Percentiles rank a stretch among this genome's conserved stretches.
These are phyloP conservation scores for Kodamaea hsintzibuensis DNA, from an alignment of 805 yeast species.

Conservation along the genomic window DNA sequence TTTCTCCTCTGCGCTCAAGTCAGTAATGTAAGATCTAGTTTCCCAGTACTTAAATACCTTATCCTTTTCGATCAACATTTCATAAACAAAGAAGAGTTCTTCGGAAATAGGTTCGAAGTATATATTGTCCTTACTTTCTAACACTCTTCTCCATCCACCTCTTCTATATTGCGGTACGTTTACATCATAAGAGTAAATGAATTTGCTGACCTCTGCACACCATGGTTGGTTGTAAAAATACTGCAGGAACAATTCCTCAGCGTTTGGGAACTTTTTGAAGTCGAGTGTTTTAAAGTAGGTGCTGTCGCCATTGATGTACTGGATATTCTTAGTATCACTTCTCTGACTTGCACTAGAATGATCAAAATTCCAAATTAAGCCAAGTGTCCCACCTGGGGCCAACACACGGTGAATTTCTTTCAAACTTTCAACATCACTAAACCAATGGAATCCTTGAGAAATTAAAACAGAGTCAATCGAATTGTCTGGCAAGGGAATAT, in stretches of 20 bases:
- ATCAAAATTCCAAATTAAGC: constrained; percentile 63
- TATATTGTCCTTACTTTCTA: constrained; percentile 25
- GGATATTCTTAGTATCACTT: not conserved
- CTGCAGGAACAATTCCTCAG: constrained; percentile 14
- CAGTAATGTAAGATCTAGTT: constrained; percentile 56
- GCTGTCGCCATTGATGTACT: constrained; percentile 10
- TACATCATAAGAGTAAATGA: constrained; percentile 36
- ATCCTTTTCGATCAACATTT: constrained; percentile 31
- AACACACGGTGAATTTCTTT: constrained; percentile 53
- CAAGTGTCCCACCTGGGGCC: constrained; percentile 49
- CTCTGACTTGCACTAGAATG: constrained; percentile 16
- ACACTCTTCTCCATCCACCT: constrained; percentile 46
- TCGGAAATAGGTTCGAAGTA: constrained; percentile 34
- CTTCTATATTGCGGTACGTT: constrained; percentile 59
- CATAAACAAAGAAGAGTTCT: constrained; percentile 34
- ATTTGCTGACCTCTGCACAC: constrained; percentile 37
- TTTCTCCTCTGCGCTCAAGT: constrained; percentile 39
- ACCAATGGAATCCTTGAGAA: constrained; percentile 72
- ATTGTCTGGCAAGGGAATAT: constrained; percentile 45
- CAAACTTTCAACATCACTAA: constrained; percentile 49
- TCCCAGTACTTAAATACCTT: constrained; percentile 52
- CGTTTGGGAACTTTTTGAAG: constrained; percentile 3
- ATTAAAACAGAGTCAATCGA: constrained; percentile 51
- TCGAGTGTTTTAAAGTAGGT: constrained; percentile 4
- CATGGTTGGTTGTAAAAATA: constrained; percentile 30